Conservation (phyloP, 345 rosid genomes). For the Arabis alpina region DNA sequence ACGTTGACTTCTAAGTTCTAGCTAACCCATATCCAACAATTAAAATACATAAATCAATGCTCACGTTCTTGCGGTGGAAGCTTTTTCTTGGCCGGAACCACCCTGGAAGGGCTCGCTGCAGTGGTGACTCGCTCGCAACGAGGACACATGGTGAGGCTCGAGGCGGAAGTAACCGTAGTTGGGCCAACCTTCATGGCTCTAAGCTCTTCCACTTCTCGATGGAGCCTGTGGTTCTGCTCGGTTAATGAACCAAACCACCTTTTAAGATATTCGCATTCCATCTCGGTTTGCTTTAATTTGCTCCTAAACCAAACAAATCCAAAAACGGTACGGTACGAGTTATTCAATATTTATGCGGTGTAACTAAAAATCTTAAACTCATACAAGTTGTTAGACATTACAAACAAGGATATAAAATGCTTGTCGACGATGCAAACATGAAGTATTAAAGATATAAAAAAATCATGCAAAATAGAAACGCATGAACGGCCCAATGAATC, state of each 20-base stretch:
- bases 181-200: constrained; percentile 80
- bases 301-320: constrained; percentile 58
- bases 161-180: constrained; percentile 60
- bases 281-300: constrained; percentile 94
- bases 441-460: background rate
- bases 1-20: constrained; percentile 14
- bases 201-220: constrained; percentile 91
- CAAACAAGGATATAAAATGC: constrained; percentile 19
- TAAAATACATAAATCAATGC: constrained; percentile 9
- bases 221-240: constrained; percentile 89
- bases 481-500: constrained; percentile 38
- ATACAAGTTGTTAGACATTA: background rate
- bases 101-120: constrained; percentile 39
- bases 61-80: constrained; percentile 27
- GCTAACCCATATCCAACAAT: constrained; percentile 16
- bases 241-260: constrained; percentile 92
- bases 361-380: constrained; percentile 2
- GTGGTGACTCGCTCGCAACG: constrained; percentile 86
- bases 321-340: background rate
- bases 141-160: constrained; percentile 90
- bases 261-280: constrained; percentile 92
- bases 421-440: constrained; percentile 25
- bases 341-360: constrained; percentile 11
- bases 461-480: constrained; percentile 21
- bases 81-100: constrained; percentile 27